Evolutionary conservation across 495 filamentous ascomycete species (phyloP), one percentile per base, ranked within the genome.

Genomic region (Alectoria sarmentosa): DNA sequence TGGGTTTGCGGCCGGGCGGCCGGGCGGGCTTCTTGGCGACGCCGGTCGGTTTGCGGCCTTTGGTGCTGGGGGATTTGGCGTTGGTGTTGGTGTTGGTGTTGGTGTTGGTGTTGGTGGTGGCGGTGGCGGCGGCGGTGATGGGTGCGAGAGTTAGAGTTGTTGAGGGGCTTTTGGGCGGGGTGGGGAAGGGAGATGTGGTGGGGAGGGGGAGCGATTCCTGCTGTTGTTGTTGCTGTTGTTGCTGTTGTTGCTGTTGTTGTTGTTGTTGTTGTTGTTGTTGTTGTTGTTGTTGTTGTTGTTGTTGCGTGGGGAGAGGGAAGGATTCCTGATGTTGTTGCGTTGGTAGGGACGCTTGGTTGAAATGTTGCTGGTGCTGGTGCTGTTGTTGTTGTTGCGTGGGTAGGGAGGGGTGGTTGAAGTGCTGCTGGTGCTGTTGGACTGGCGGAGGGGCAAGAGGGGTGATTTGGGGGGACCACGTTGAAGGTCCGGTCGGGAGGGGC

Each of bases 11-110:
- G 46, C 36, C 37, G 36, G 10, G 57, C n/a, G n/a, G n/a, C n/a
- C n/a, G n/a, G 36, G n/a, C 19, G 55, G 55, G 19, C 19, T 58
- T 58, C 19, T 59, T 59, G 57, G 36, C 42, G 57, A 59, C 30
- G 37, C 57, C 23, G 34, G 11, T 36, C 19, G 56, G 36, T 39
- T 58, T 58, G 34, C 56, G 23, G 32, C 56, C 56, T 23, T 11
- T 39, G 56, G 36, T 21, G 32, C 1, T 58, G 28, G 55, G 10
- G 55, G 21, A n/a, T n/a, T n/a, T 19, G 55, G 34, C 15, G 28
- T 38, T n/a, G 19, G 11, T 38, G 39, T 11, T n/a, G 34, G 37
- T n/a, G 42, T 1, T 19, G 55, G 34, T 14, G 28, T 38, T n/a
- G 19, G 11, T 38, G 39, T 11, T n/a, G 34, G 37, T n/a, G 42